phyloP scores from a whole-genome alignment of 805 yeast genomes.

The Lachancea dasiensis region DNA sequence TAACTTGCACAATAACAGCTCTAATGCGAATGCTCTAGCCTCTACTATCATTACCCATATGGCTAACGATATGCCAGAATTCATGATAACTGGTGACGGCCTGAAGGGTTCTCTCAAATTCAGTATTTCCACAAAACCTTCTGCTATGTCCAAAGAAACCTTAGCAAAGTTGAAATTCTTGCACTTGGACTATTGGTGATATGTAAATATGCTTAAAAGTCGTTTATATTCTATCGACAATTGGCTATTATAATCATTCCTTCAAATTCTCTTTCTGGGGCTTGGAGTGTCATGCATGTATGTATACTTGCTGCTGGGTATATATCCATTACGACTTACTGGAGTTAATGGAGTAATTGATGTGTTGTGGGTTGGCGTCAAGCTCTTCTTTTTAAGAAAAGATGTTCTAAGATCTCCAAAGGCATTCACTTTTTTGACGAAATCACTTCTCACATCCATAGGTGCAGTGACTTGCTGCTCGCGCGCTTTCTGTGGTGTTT shows the following conservation, averaged over 20 bases:
- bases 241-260: not conserved
- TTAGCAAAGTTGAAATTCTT: conserved; percentile 77
- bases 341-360: conserved; percentile 11
- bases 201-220: not conserved
- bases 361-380: conserved; percentile 17
- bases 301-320: conserved; percentile 32
- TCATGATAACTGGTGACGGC: conserved; percentile 61
- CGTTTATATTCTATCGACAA: conserved; percentile 2
- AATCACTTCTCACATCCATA: conserved; percentile 11
- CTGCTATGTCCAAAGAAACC: conserved; percentile 65
- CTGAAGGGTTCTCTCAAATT: conserved; percentile 72
- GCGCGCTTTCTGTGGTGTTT: conserved; percentile 22
- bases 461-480: conserved; percentile 3
- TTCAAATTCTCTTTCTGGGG: conserved; percentile 20
- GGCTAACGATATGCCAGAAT: conserved; percentile 49
- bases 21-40: conserved; percentile 77
- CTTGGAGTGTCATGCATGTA: conserved; percentile 33
- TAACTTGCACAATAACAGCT: conserved; percentile 78
- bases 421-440: conserved; percentile 25
- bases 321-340: conserved; percentile 23
- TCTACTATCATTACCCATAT: conserved; percentile 60
- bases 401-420: conserved; percentile 16
- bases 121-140: conserved; percentile 71
- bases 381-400: not conserved
- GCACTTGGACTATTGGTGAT: conserved; percentile 86